A percentile compares a stretch with the other conserved stretches of the same genome.
These are phyloP conservation scores for Claviceps sp. DNA, from an alignment of 2,329 filamentous ascomycete genomes.

Conservation along the genomic window DNA sequence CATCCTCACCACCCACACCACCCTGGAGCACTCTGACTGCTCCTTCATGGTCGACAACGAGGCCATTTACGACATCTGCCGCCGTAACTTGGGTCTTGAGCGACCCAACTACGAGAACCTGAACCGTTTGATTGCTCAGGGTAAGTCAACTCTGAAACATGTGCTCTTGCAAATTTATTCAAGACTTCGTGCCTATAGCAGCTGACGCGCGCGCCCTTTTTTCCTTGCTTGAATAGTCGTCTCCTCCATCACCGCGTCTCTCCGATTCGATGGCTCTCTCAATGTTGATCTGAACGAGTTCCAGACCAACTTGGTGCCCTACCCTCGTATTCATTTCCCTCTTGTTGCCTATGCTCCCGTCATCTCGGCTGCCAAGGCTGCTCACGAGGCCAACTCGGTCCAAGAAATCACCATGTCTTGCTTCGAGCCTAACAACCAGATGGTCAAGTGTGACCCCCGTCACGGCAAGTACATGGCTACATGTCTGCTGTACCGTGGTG, in stretches of 20 bases:
- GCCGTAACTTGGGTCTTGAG: constrained; percentile 92
- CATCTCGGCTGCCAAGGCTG: constrained; percentile 87
- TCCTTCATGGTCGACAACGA: constrained; percentile 99
- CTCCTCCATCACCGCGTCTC: constrained; percentile 94
- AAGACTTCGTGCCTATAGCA: not conserved
- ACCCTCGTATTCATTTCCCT: constrained; percentile 98
- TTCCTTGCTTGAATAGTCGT: constrained; percentile 48
- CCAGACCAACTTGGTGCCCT: constrained; percentile 98
- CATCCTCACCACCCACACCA: constrained; percentile 97
- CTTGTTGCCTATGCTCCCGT: constrained; percentile 93
- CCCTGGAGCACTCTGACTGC: constrained; percentile 98
- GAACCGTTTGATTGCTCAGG: constrained; percentile 96
- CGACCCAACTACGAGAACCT: constrained; percentile 97
- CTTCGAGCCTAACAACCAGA: constrained; percentile 99
- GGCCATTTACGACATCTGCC: constrained; percentile 99
- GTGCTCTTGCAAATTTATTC: not conserved
- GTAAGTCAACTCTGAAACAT: constrained; percentile 30
- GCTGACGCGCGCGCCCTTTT: not conserved
- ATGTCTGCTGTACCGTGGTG: constrained; percentile 93
- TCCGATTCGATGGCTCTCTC: constrained; percentile 95
- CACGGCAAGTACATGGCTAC: constrained; percentile 99
- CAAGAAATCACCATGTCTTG: constrained; percentile 97
- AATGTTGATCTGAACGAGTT: constrained; percentile 99
- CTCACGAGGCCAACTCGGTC: constrained; percentile 95
- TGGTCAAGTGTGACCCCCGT: constrained; percentile 98